Conservation (phyloP, 1,139 yeast species). For the Kodamaea derodonti region DNA sequence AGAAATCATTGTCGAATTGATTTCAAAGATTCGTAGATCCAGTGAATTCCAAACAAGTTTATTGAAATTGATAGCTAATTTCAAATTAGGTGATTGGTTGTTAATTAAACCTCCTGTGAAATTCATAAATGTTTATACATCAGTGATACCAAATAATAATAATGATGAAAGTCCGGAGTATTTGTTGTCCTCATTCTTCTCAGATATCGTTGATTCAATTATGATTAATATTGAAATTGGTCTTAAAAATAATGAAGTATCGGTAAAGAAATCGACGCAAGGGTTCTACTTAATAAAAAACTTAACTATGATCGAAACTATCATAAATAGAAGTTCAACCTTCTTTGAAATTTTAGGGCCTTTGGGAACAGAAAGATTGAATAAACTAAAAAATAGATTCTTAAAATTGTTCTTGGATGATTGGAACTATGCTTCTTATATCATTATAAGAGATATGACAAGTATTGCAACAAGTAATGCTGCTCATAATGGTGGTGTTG, state of each 20-base stretch:
- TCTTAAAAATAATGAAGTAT: constrained; percentile 37
- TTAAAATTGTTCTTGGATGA: constrained; percentile 73
- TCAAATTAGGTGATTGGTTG: constrained; percentile 68
- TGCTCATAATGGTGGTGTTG: constrained; percentile 37
- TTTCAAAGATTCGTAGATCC: constrained; percentile 59
- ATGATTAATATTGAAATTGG: constrained; percentile 56
- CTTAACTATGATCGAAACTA: constrained; percentile 69
- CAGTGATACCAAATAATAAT: constrained; percentile 36
- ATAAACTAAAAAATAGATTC: constrained; percentile 68
- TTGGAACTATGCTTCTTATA: constrained; percentile 79
- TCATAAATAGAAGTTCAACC: constrained; percentile 55
- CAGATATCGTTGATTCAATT: constrained; percentile 74
- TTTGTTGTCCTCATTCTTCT: constrained; percentile 58
- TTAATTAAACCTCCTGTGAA: constrained; percentile 49
- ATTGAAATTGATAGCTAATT: constrained; percentile 44
- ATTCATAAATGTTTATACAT: constrained; percentile 49
- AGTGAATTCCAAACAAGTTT: constrained; percentile 61
- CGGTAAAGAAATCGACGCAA: constrained; percentile 46
- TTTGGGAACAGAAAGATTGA: constrained; percentile 64
- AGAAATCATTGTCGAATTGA: constrained; percentile 62
- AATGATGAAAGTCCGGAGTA: constrained; percentile 43
- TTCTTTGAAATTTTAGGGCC: constrained; percentile 55
- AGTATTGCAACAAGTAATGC: constrained; percentile 42
- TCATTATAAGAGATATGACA: constrained; percentile 68
- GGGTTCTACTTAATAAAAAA: constrained; percentile 76